Conservation (phyloP, 805 yeast genomes). For the Starmerella floris region DNA sequence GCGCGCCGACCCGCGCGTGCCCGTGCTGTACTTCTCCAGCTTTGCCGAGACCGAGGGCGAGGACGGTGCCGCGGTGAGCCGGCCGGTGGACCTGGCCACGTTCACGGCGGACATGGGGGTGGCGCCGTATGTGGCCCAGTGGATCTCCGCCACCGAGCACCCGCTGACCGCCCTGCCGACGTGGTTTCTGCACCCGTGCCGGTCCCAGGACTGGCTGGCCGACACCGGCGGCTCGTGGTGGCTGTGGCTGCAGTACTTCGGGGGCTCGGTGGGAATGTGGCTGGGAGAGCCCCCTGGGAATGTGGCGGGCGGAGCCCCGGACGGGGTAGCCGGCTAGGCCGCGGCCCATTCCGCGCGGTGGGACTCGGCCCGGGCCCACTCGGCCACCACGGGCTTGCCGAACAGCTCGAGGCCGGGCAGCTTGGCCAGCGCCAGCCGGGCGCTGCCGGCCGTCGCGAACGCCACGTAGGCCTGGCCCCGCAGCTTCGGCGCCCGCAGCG, state of each 20-base stretch:
- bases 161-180: slow-evolving; percentile 23
- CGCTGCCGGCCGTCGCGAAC: slow-evolving; percentile 23
- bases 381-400: slow-evolving; percentile 27
- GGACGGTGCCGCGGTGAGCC: slow-evolving; percentile 5
- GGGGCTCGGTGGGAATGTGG: slow-evolving; percentile 24
- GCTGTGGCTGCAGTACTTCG: slow-evolving; percentile 25
- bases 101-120: slow-evolving; percentile 5
- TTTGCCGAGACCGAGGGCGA: slow-evolving; percentile 7
- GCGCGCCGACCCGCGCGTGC: slow-evolving; percentile 24
- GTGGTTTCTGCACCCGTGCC: slow-evolving; percentile 34
- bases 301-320: too few species aligned
- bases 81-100: slow-evolving; percentile 8
- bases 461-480: slow-evolving; percentile 35
- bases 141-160: slow-evolving; percentile 21
- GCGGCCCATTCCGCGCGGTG: slow-evolving; percentile 8
- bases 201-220: slow-evolving; percentile 25
- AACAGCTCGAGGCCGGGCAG: slow-evolving; percentile 26
- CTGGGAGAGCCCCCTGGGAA: too few species aligned
- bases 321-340: too few species aligned
- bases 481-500: slow-evolving; percentile 29
- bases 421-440: slow-evolving; percentile 25
- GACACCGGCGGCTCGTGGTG: slow-evolving; percentile 18
- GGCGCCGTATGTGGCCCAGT: slow-evolving; percentile 1
- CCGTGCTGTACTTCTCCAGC: slow-evolving; percentile 23
- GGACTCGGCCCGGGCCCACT: slow-evolving; percentile 25